phyloP scores from a whole-genome alignment of 768 basidiomycete genomes.

The Calvatia gigantea region DNA sequence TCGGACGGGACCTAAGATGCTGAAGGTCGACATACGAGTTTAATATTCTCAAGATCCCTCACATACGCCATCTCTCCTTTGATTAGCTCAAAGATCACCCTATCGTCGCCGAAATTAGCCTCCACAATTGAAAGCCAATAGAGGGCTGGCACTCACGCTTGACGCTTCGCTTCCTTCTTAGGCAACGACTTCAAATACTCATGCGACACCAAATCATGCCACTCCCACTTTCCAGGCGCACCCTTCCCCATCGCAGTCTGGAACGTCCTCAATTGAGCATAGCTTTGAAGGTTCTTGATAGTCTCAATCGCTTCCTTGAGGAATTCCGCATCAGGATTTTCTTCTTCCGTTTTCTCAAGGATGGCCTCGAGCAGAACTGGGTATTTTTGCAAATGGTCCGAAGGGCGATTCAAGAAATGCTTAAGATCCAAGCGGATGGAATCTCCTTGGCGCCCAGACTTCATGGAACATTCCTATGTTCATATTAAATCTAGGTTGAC shows the following conservation, averaged over 20 bases:
- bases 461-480: constrained; percentile 38
- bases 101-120: constrained; percentile 22
- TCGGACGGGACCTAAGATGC: background rate
- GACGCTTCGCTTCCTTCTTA: constrained; percentile 65
- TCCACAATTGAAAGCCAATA: background rate
- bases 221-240: constrained; percentile 76
- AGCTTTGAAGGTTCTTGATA: constrained; percentile 76
- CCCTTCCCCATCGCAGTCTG: constrained; percentile 87
- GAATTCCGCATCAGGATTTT: constrained; percentile 83
- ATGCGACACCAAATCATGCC: constrained; percentile 79
- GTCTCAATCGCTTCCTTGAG: constrained; percentile 75
- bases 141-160: constrained; percentile 1
- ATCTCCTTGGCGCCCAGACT: constrained; percentile 35
- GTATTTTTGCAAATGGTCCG: constrained; percentile 85
- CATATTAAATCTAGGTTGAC: background rate
- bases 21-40: constrained; percentile 47
- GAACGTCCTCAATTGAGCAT: constrained; percentile 84
- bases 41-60: constrained; percentile 85
- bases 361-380: constrained; percentile 86
- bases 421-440: constrained; percentile 59
- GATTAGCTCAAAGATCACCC: constrained; percentile 92
- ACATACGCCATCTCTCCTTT: constrained; percentile 96
- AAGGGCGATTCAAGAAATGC: constrained; percentile 69
- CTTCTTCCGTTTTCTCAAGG: constrained; percentile 72
- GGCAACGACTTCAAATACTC: constrained; percentile 57